Conservation (phyloP, 2,329 filamentous ascomycete species). For the Bipolaris oryzae region DNA sequence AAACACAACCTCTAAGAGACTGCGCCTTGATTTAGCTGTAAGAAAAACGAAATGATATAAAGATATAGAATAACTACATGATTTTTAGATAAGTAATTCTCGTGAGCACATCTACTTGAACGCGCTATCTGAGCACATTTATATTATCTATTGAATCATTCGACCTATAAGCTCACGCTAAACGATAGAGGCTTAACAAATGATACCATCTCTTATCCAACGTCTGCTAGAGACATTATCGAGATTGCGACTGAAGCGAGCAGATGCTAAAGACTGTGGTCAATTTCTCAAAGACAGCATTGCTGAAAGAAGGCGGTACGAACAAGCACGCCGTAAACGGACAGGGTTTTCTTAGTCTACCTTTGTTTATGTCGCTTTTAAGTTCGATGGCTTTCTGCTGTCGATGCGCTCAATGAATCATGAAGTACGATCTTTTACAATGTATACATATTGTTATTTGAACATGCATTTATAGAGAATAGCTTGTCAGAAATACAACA, state of each 20-base stretch:
- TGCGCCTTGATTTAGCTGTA: background rate
- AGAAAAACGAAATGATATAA: background rate
- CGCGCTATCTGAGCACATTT: background rate
- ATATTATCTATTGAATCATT: slow-evolving; percentile 3
- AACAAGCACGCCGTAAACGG: slow-evolving; percentile 2
- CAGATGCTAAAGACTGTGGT: slow-evolving; percentile 1
- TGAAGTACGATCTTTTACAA: too few species aligned
- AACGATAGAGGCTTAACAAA: background rate
- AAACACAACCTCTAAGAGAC: slow-evolving; percentile 10
- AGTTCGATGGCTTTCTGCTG: too few species aligned
- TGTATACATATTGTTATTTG: background rate
- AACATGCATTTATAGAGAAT: background rate
- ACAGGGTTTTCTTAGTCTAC: background rate
- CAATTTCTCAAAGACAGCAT: slow-evolving; percentile 4
- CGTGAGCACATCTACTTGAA: too few species aligned
- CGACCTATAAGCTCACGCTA: background rate
- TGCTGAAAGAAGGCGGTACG: slow-evolving; percentile 5
- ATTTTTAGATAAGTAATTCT: too few species aligned
- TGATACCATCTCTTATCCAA: slow-evolving; percentile 5
- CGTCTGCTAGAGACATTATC: slow-evolving; percentile 6
- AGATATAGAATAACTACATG: too few species aligned
- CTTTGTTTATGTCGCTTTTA: too few species aligned
- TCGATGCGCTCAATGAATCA: too few species aligned
- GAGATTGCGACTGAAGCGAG: background rate
- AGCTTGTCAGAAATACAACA: slow-evolving; percentile 1